These are phyloP conservation scores for Micromonas pusilla DNA, from an alignment of 139 green algal genomes.

Conservation along the genomic window DNA sequence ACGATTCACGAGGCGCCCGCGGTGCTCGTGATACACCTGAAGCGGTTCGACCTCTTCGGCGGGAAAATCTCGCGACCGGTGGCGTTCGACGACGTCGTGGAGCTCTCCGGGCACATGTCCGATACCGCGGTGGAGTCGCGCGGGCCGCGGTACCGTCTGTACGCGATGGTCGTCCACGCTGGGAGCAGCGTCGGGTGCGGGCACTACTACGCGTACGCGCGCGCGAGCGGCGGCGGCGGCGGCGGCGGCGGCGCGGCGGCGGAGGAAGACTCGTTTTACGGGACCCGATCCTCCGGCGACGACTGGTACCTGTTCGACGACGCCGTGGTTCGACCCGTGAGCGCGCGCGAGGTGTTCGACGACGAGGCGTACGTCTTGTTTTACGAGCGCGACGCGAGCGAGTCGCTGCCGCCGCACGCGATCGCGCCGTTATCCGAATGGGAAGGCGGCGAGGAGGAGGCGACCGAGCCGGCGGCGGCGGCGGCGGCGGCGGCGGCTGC, in stretches of 20 bases:
- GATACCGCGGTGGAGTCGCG: background rate
- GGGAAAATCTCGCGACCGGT: background rate
- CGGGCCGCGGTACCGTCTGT: background rate
- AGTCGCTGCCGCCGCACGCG: background rate
- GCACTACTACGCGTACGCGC: constrained; percentile 6
- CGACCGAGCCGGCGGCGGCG: background rate
- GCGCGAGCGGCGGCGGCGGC: too few species aligned
- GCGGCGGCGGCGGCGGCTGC: too few species aligned
- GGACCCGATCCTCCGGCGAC: too few species aligned
- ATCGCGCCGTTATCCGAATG: background rate
- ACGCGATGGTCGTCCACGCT: background rate
- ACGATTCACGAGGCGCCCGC: constrained; percentile 53
- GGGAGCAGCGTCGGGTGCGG: background rate
- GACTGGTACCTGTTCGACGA: constrained; percentile 14
- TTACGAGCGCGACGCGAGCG: background rate
- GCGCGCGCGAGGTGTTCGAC: background rate
- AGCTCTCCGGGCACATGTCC: background rate
- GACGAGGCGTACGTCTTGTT: background rate
- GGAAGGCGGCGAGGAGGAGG: background rate
- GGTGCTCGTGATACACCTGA: constrained; percentile 44
- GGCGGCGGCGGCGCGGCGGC: too few species aligned
- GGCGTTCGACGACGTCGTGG: background rate
- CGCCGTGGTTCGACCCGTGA: background rate
- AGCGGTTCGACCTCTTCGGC: constrained; percentile 32
- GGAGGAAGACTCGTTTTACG: too few species aligned